Evolutionary conservation across 169 alveolate genomes (phyloP).

Genomic region (Prorocentrum cordatum): DNA sequence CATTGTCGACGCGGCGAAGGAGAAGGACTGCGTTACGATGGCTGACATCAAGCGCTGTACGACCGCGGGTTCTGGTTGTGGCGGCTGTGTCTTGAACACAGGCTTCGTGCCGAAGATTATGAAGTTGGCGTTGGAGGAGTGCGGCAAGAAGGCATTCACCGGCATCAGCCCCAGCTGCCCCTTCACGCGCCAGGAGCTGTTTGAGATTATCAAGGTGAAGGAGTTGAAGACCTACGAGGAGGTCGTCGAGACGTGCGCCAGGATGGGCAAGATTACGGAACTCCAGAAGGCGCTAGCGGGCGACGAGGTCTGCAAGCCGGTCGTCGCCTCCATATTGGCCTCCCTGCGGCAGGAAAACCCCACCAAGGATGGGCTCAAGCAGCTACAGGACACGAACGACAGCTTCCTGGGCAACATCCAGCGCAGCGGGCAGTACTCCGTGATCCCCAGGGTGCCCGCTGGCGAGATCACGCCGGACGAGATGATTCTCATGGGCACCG

Average conservation of each 20-base stretch:
- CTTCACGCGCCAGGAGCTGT: conserved; percentile 8
- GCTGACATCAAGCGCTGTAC: background rate
- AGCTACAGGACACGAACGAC: conserved; percentile 33
- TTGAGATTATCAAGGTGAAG: conserved; percentile 27
- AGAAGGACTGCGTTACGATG: background rate
- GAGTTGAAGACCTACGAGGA: background rate
- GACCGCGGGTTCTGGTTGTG: background rate
- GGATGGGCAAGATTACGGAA: too few relatives aligned
- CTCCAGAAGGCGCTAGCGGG: background rate
- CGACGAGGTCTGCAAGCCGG: conserved; percentile 32
- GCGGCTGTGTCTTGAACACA: background rate
- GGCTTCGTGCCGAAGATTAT: background rate
- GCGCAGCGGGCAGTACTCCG: conserved; percentile 29
- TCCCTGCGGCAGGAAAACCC: background rate
- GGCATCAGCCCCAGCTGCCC: background rate
- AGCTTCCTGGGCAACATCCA: conserved; percentile 60
- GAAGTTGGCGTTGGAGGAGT: background rate
- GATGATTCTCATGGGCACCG: too few relatives aligned
- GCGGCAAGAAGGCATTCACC: background rate
- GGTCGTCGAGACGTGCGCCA: background rate
- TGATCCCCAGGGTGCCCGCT: conserved; percentile 34
- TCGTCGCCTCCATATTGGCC: conserved; percentile 25
- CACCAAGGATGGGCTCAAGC: background rate
- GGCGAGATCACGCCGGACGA: conserved; percentile 42
- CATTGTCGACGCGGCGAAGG: background rate